Conservation (phyloP, 2,329 filamentous ascomycete genomes). For the Malbranchea cinnamomea region DNA sequence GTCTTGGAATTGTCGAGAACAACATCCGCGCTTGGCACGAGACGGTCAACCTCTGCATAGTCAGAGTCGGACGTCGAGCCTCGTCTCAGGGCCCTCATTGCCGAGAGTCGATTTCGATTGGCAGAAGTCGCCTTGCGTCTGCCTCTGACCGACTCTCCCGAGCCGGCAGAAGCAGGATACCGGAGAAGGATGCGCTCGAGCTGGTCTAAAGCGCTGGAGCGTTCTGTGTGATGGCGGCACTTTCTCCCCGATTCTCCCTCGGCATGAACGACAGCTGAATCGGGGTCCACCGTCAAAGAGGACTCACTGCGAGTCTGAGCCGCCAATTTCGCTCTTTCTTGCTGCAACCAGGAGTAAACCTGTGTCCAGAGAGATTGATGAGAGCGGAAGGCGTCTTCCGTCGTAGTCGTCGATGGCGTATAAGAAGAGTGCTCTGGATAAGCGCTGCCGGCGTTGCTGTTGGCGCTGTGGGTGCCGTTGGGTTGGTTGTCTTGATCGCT, state of each 20-base stretch:
- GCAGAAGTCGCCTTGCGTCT: constrained; percentile 5
- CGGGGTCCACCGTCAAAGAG: too few species aligned
- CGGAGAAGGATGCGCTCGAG: constrained; percentile 55
- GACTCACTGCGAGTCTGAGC: too few species aligned
- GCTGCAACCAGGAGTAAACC: constrained; percentile 68
- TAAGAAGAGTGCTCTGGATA: neutral
- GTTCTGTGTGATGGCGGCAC: constrained; percentile 47
- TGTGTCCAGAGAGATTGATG: constrained; percentile 46
- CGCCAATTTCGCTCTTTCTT: constrained; percentile 56
- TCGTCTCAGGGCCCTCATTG: constrained; percentile 21
- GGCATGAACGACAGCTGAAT: constrained; percentile 12
- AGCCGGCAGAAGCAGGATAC: constrained; percentile 18
- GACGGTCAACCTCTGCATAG: constrained; percentile 59
- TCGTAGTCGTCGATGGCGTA: neutral
- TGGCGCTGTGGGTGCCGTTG: neutral
- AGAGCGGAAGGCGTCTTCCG: constrained; percentile 7
- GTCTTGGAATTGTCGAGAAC: constrained; percentile 83
- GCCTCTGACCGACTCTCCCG: constrained; percentile 14
- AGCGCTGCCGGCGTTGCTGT: neutral
- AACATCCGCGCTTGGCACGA: constrained; percentile 76
- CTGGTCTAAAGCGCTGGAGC: constrained; percentile 59
- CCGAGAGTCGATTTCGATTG: constrained; percentile 15
- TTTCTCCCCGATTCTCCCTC: constrained; percentile 43
- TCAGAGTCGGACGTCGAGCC: constrained; percentile 70
- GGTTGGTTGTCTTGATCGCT: neutral